Conservation (phyloP, 1,284 basidiomycete genomes). For the Chalciporus piperatoides region DNA sequence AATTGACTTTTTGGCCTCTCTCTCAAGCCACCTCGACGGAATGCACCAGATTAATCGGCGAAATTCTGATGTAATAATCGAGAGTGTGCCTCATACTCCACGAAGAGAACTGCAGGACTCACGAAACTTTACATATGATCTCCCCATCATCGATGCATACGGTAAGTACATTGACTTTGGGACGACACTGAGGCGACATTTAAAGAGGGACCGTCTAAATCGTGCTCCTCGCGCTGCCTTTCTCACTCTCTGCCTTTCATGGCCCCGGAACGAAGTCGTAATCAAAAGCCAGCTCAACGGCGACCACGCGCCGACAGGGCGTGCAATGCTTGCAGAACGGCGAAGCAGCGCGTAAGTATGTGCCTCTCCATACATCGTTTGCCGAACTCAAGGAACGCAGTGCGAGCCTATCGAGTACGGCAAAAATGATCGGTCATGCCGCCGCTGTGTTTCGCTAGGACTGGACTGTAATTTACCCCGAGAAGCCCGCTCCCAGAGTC, state of each 20-base stretch:
- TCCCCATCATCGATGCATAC: constrained; percentile 10
- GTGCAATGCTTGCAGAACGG: constrained; percentile 19
- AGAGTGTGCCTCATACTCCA: constrained; percentile 7
- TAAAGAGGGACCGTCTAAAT: constrained; percentile 18
- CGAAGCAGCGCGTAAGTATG: constrained; percentile 21
- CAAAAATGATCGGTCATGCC: constrained; percentile 18
- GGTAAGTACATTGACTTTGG: constrained; percentile 8
- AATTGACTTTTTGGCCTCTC: constrained; percentile 12
- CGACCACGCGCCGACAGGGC: constrained; percentile 19
- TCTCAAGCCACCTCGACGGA: constrained; percentile 11
- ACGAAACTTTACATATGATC: constrained; percentile 9
- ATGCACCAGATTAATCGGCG: constrained; percentile 16
- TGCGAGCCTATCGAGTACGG: constrained; percentile 21
- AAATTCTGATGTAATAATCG: constrained; percentile 15
- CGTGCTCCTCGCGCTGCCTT: constrained; percentile 11
- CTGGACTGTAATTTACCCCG: constrained; percentile 13
- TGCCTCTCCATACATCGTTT: not conserved
- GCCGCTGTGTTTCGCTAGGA: constrained; percentile 18
- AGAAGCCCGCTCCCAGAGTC: constrained; percentile 24
- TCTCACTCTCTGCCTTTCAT: constrained; percentile 10
- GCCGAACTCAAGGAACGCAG: constrained; percentile 14
- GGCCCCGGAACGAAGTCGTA: constrained; percentile 7
- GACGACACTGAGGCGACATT: constrained; percentile 13
- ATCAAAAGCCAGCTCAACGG: constrained; percentile 13
- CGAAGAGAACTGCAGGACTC: constrained; percentile 9